These are phyloP conservation scores for Prunus mira DNA, from an alignment of 306 rosid species.

Conservation along the genomic window DNA sequence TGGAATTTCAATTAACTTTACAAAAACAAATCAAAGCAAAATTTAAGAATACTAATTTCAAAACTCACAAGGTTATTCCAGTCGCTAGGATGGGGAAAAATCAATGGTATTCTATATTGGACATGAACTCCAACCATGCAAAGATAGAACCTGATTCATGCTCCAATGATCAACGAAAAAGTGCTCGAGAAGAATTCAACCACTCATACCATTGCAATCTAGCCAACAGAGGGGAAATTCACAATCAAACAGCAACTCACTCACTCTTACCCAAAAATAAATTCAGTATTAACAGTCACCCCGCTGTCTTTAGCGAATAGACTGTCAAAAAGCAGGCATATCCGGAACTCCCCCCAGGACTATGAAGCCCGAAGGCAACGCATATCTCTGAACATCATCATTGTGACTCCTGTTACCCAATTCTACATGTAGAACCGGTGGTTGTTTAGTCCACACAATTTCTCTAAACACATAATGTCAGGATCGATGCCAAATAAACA, in stretches of 20 bases:
- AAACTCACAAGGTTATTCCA: neutral
- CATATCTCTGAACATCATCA: neutral
- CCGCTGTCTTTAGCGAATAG: neutral
- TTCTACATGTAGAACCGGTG: neutral
- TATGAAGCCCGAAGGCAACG: neutral
- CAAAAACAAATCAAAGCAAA: neutral
- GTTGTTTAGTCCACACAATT: neutral
- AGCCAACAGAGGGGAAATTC: neutral
- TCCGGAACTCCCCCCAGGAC: neutral
- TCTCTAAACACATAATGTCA: neutral
- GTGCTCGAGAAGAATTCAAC: neutral
- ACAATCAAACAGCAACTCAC: conserved; percentile 1
- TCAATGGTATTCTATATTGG: neutral
- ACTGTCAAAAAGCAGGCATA: neutral
- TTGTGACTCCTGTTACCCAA: neutral
- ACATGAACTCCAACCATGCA: neutral
- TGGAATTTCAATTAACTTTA: neutral
- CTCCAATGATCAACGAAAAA: neutral
- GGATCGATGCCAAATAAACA: neutral
- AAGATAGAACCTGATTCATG: neutral
- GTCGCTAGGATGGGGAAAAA: neutral
- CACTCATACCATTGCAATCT: neutral
- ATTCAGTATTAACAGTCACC: neutral
- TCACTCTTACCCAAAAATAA: neutral
- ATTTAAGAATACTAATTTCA: neutral